Conservation (phyloP, 345 rosid genomes). For the Ceriops zippeliana region DNA sequence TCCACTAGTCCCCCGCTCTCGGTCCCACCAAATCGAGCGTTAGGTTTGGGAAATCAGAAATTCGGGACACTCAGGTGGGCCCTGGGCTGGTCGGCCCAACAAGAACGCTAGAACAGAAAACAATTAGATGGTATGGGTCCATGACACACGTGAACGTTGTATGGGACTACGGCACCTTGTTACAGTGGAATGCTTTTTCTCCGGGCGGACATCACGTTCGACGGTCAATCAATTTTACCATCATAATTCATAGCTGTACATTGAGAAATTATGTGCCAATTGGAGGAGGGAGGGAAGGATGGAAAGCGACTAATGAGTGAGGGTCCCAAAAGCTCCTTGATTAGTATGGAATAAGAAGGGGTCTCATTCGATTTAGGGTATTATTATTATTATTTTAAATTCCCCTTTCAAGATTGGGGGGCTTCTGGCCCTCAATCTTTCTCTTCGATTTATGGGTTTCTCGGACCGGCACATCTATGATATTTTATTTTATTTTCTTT, state of each 20-base stretch:
- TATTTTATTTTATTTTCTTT: too few relatives aligned
- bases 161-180: constrained; percentile 3
- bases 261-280: not conserved
- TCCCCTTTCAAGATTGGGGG: too few relatives aligned
- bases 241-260: not conserved
- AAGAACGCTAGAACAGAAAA: not conserved
- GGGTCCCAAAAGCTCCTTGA: not conserved
- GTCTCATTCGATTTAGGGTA: too few relatives aligned
- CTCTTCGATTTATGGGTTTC: too few relatives aligned
- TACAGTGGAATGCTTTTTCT: not conserved
- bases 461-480: not conserved
- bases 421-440: too few relatives aligned
- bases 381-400: too few relatives aligned
- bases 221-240: not conserved
- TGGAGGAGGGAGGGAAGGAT: not conserved
- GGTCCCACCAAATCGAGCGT: constrained; percentile 21
- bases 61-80: constrained; percentile 8
- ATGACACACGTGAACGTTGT: constrained; percentile 15
- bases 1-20: not conserved
- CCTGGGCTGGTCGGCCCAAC: not conserved
- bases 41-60: constrained; percentile 17
- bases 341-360: too few relatives aligned
- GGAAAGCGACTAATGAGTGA: not conserved
- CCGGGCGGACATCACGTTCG: constrained; percentile 7
- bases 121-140: not conserved